These are phyloP conservation scores for Leccinum obscurum DNA, from an alignment of 768 basidiomycete species.

Conservation along the genomic window DNA sequence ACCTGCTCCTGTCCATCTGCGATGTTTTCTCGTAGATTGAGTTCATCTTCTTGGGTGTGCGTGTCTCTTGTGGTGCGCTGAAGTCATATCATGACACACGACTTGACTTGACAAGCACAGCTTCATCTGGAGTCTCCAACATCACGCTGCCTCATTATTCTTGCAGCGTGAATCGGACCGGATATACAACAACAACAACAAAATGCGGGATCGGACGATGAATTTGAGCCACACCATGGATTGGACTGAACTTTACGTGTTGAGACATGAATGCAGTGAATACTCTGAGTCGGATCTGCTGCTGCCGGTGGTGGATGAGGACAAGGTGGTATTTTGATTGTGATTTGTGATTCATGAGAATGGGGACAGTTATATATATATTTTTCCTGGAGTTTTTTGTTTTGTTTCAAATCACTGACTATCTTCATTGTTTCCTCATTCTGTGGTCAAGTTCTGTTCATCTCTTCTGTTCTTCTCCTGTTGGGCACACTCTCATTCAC, in stretches of 20 bases:
- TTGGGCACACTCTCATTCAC: too few species aligned
- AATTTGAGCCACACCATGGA: background rate
- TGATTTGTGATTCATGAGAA: background rate
- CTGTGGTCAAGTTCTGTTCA: too few species aligned
- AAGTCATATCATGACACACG: background rate
- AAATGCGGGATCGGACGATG: background rate
- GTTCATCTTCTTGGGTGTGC: constrained; percentile 24
- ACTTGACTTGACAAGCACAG: constrained; percentile 13
- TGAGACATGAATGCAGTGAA: background rate
- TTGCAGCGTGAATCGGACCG: constrained; percentile 25
- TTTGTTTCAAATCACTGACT: too few species aligned
- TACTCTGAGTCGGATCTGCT: background rate
- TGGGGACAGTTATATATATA: background rate
- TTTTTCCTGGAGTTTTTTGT: too few species aligned
- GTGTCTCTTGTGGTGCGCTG: constrained; percentile 7
- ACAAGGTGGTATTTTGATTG: background rate
- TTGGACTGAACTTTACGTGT: constrained; percentile 4
- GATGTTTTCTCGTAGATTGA: constrained; percentile 13
- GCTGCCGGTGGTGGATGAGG: background rate
- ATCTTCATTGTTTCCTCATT: too few species aligned
- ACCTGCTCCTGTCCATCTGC: too few species aligned
- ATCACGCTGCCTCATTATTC: too few species aligned
- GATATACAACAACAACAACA: background rate
- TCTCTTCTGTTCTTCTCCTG: too few species aligned
- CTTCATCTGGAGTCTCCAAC: constrained; percentile 34